Percentiles rank a stretch among this genome's conserved stretches.
phyloP scores from a whole-genome alignment of 2,329 filamentous ascomycete species.

The Cryphonectria japonica region DNA sequence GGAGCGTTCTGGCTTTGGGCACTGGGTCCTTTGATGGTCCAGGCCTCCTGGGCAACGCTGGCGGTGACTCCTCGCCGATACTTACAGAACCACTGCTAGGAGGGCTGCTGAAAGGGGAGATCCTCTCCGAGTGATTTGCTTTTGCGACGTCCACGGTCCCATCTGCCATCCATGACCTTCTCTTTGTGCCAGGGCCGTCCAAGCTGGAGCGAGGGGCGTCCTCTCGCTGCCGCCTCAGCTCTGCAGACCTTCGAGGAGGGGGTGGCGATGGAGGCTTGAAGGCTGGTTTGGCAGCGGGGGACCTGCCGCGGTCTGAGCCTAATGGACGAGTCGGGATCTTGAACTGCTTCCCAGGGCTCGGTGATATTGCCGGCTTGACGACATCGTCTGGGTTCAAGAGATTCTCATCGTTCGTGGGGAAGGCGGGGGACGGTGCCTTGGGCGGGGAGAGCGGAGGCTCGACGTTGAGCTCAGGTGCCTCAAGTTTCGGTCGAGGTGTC shows the following conservation, averaged over 20 bases:
- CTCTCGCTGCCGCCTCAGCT: constrained; percentile 56
- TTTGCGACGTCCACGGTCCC: constrained; percentile 38
- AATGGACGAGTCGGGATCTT: constrained; percentile 58
- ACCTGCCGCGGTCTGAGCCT: constrained; percentile 38
- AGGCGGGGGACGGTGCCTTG: constrained; percentile 46
- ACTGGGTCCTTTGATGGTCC: constrained; percentile 50
- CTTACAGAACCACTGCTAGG: constrained; percentile 67
- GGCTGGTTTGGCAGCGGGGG: constrained; percentile 52
- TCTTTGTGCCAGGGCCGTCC: constrained; percentile 61
- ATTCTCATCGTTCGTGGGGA: constrained; percentile 46
- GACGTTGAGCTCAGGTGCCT: constrained; percentile 66
- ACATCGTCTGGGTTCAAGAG: constrained; percentile 54
- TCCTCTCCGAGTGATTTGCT: constrained; percentile 46
- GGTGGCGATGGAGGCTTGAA: constrained; percentile 65
- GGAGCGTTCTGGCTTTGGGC: constrained; percentile 39
- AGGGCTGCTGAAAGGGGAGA: constrained; percentile 86
- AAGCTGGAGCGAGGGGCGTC: constrained; percentile 57
- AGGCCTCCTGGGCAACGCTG: constrained; percentile 53
- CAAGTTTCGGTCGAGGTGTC: constrained; percentile 48
- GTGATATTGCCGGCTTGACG: constrained; percentile 43
- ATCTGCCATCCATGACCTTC: constrained; percentile 35
- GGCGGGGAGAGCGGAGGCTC: constrained; percentile 73
- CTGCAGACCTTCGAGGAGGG: constrained; percentile 65
- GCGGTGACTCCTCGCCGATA: constrained; percentile 56
- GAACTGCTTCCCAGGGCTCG: constrained; percentile 51